Conservation (phyloP, 495 filamentous ascomycete genomes). For the Penicillium nucicola region DNA sequence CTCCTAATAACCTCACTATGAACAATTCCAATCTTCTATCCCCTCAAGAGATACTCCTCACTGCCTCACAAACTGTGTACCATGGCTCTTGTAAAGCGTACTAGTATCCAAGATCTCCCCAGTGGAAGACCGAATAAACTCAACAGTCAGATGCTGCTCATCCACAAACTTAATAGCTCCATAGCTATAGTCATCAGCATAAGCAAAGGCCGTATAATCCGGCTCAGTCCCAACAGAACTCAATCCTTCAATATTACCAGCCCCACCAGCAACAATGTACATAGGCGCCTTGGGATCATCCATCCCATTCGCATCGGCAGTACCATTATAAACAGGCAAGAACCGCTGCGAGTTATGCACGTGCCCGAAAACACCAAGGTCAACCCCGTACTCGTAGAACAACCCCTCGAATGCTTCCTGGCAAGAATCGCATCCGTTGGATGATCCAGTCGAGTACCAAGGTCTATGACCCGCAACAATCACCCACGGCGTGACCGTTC, state of each 20-base stretch:
- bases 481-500: conserved; percentile 53
- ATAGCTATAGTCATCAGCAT: conserved; percentile 56
- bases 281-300: conserved; percentile 52
- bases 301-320: conserved; percentile 44
- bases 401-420: conserved; percentile 56
- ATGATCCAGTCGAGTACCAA: conserved; percentile 49
- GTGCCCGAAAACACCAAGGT: conserved; percentile 60
- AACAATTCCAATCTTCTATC: no score
- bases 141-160: conserved; percentile 31
- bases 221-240: conserved; percentile 36
- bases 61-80: conserved; percentile 48
- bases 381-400: conserved; percentile 58
- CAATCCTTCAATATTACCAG: conserved; percentile 47
- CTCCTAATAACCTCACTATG: no score
- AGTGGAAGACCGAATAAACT: conserved; percentile 46
- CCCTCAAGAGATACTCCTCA: background rate
- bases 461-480: conserved; percentile 59
- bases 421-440: conserved; percentile 47
- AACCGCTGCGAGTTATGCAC: conserved; percentile 56
- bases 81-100: conserved; percentile 51
- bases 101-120: conserved; percentile 51
- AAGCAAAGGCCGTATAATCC: conserved; percentile 50
- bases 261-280: conserved; percentile 52
- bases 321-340: conserved; percentile 39
- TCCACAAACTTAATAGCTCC: conserved; percentile 32